Conservation (phyloP, 495 filamentous ascomycete species). For the Cercophora scortea region DNA sequence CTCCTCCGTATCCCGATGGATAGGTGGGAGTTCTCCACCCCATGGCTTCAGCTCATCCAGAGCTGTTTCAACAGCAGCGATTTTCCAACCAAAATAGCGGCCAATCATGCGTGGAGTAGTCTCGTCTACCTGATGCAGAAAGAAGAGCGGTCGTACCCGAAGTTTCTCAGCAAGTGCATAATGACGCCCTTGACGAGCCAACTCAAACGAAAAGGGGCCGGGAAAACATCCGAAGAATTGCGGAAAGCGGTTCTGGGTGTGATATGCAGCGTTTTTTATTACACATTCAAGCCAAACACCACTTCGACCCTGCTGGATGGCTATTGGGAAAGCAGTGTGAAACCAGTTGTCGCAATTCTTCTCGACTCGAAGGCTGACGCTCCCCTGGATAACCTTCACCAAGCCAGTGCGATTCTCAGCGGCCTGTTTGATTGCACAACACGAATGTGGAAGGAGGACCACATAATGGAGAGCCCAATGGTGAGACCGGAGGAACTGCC, state of each 20-base stretch:
- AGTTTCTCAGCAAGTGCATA: constrained; percentile 52
- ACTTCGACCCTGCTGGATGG: constrained; percentile 54
- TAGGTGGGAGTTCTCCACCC: constrained; percentile 62
- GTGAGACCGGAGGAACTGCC: constrained; percentile 68
- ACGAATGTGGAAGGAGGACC: constrained; percentile 65
- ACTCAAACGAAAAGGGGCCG: constrained; percentile 53
- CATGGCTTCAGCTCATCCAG: constrained; percentile 71
- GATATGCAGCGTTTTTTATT: constrained; percentile 78
- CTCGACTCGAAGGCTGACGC: constrained; percentile 19
- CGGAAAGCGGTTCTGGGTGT: constrained; percentile 56
- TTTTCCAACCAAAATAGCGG: constrained; percentile 59
- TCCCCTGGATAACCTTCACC: constrained; percentile 29
- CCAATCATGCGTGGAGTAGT: constrained; percentile 76
- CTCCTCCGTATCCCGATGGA: constrained; percentile 62
- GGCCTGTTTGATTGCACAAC: constrained; percentile 61
- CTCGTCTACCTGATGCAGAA: constrained; percentile 64
- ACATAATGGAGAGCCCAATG: constrained; percentile 48
- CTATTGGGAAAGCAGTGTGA: constrained; percentile 74
- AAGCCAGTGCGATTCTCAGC: constrained; percentile 56
- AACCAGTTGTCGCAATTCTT: constrained; percentile 43
- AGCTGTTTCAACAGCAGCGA: constrained; percentile 79
- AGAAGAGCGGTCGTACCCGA: constrained; percentile 43
- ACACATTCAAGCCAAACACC: constrained; percentile 66
- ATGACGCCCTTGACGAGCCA: constrained; percentile 62
- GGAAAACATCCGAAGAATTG: constrained; percentile 41